Evolutionary conservation across 2,329 filamentous ascomycete species (phyloP), one percentile per base, ranked within the genome.

Genomic region (Helicocarpus griseus): DNA sequence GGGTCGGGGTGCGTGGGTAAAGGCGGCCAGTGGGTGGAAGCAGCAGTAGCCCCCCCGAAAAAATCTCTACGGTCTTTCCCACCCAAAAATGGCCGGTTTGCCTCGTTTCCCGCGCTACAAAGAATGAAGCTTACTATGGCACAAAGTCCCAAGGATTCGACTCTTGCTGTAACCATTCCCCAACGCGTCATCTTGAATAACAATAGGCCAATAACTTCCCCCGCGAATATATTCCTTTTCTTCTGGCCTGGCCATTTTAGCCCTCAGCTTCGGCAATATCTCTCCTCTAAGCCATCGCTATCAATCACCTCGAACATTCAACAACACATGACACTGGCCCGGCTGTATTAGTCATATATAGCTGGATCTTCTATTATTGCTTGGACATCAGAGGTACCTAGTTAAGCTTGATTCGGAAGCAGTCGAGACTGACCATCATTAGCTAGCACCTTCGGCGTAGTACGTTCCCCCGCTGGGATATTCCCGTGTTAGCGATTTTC

Each of bases 21-120:
- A 47, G 24, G 13, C n/a, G 3, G 36, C 4, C 19, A 24, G 44
- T 21, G 44, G 17, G 44, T 47, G 44, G 44, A 47, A 47, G 8
- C 35, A 47, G 13, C 19, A 47, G 21, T 36, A 47, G 29, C 9
- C 28, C 43, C 43, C 43, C 11, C 14, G 8, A 33, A 47, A 47
- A 47, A 47, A 22, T 35, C 44, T 47, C 44, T 14, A 35, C 29
- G 31, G 9, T 47, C 21, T 47, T 47, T 29, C 44, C 41, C 17
- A 14, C 41, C 5, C 28, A 41, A 45, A 33, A 14, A 9, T 33
- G n/a, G 41, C 41, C 26, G 41, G 41, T 46, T 46, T 46, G 44
- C 44, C 44, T 47, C 44, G 19, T 46, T 46, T 46, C 17, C 29
- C 29, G 44, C 44, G 29, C 44, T 36, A 47, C 44, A 47, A 36